Evolutionary conservation across 2,329 filamentous ascomycete genomes (phyloP), one percentile per base, ranked within the genome.

Genomic region (Penicillium oxalicum): DNA sequence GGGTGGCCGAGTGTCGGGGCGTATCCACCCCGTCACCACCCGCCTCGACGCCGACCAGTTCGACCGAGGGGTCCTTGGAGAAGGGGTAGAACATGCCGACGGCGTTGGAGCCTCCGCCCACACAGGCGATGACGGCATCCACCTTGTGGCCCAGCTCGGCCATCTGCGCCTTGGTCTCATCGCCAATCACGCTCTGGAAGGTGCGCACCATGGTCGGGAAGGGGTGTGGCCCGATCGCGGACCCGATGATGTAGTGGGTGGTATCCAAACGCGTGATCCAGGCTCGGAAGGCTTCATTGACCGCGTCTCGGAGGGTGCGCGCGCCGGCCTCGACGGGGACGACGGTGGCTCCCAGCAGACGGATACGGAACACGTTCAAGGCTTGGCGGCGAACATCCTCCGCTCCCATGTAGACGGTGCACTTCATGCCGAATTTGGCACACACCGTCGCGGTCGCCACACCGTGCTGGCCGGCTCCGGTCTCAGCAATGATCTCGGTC

Each of bases 41-140:
- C 2, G 91, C 91, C 74, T 97, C 91, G 1, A 97, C 90, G 52
- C 91, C 93, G 9, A 97, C 77, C 4, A 95, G 78, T 71, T 89
- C 87, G 47, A 97, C 91, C 44, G 77, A 82, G 0, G 77, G 76
- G 61, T 97, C 90, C 24, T 87, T 81, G 48, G 84, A 77, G 72
- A 97, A 98, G 33, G 91, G 91, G 69, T 90, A 91, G 74, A 97
- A 97, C 91, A 97, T 97, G 71, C 93, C 93, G 1, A 86, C 83
- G 1, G 91, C 91, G 64, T 97, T 96, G 65, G 84, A 90, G 44
- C 91, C 91, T 55, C 91, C 91, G 39, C 91, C 93, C 3, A 97
- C 91, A 63, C 91, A 96, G 3, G 93, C 91, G 12, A 97, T 88
- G n/a, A 97, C 89, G 0, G 90, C 91, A 60, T 97, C 91, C 35